phyloP scores from a whole-genome alignment of 2,329 filamentous ascomycete genomes.

The Colletotrichum cordylinicola region DNA sequence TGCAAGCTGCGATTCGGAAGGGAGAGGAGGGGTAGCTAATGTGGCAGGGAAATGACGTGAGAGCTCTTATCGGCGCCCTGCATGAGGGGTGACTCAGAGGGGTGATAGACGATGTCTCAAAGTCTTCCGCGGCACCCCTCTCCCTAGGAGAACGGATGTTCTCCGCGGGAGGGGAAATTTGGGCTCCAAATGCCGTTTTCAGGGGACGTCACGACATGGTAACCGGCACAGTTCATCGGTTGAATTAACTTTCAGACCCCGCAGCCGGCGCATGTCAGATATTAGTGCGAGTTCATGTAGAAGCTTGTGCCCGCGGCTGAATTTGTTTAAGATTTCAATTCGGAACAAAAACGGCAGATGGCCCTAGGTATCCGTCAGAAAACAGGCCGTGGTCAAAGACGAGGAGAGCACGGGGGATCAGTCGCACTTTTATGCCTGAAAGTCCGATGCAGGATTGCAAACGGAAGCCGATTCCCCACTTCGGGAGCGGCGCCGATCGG shows the following conservation, averaged over 20 bases:
- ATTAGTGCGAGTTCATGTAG: background rate
- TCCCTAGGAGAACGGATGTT: background rate
- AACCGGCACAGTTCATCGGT: background rate
- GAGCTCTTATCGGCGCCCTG: constrained; percentile 13
- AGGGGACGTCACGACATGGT: background rate
- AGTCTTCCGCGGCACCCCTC: background rate
- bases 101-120: constrained; percentile 2
- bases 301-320: background rate
- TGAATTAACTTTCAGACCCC: background rate
- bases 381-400: background rate
- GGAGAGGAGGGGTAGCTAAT: constrained; percentile 5
- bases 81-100: background rate
- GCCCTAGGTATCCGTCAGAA: background rate
- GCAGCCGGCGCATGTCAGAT: background rate
- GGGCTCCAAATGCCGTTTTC: background rate
- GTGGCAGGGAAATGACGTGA: constrained; percentile 9
- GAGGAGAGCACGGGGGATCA: background rate
- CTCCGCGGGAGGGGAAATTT: background rate
- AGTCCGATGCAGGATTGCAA: background rate
- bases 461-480: background rate
- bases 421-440: background rate
- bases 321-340: background rate
- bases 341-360: background rate
- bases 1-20: background rate
- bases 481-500: background rate